Evolutionary conservation across 2,329 filamentous ascomycete genomes (phyloP), one percentile per base, ranked within the genome.

Genomic region (Aspergillus sp.): DNA sequence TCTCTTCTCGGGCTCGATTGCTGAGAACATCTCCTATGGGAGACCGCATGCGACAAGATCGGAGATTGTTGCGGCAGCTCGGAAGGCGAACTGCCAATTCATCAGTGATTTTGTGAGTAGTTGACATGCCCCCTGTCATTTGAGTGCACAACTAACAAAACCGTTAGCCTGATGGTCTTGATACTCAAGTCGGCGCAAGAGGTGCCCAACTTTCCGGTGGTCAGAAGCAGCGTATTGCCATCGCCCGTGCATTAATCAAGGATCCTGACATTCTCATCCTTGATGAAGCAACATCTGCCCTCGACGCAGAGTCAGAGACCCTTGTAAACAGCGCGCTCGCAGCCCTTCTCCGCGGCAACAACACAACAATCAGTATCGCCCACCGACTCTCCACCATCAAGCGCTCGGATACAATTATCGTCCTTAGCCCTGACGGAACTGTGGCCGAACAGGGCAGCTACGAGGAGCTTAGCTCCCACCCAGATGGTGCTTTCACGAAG

Each of bases 211-310:
- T 98, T 0, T 96, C 90, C 7, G 93, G 93, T 45, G 93, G 93
- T 0, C 93, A 98, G 70, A 97, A 97, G 72, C 93, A 98, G 69
- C 85, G 93, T 54, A 97, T 98, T 60, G 93, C 93, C 33, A 98
- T 98, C 66, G 93, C 93, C 4, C 83, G 94, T 47, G 93, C 93
- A 10, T 78, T 98, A 23, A 83, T 98, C 58, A 97, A 97, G 70
- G 82, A 96, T 53, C 94, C 94, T 0, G 93, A 98, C 70, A 97
- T 98, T 53, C 75, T 98, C 23, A 95, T 98, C 51, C 80, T 98
- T 1, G 93, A 98, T 63, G 93, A 98, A 75, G 88, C 94, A 15
- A 98, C 94, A 0, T 95, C 89, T 2, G 93, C 93, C 0, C 78
- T 98, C 6, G 93, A 98, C 65, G 93, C 93, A 12, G 93, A 98